Conservation (phyloP, 2,329 filamentous ascomycete species). For the Emydomyces testavorans region DNA sequence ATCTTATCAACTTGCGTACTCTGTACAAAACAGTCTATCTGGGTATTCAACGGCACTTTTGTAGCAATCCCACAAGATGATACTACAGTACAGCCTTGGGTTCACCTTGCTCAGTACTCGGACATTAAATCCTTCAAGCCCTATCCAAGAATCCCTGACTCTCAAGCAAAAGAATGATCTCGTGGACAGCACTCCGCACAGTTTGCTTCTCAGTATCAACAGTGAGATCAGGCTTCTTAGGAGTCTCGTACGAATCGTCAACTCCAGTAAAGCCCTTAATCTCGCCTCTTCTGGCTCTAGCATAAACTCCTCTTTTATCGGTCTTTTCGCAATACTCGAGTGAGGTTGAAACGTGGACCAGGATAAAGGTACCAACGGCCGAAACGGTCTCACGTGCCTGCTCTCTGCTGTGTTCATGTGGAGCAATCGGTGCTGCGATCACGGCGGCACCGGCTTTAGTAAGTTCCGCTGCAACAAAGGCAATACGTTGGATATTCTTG, state of each 20-base stretch:
- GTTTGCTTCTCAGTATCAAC: conserved; percentile 79
- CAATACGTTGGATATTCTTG: conserved; percentile 90
- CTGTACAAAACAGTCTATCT: conserved; percentile 10
- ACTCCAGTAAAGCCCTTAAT: conserved; percentile 98
- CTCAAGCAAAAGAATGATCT: conserved; percentile 90
- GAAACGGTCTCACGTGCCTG: conserved; percentile 67
- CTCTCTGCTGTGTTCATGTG: conserved; percentile 67
- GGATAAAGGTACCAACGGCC: conserved; percentile 81
- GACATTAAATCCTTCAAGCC: conserved; percentile 41
- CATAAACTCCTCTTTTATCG: conserved; percentile 84
- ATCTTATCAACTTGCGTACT: conserved; percentile 1
- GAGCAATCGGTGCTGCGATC: conserved; percentile 91
- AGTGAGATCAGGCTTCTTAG: conserved; percentile 66
- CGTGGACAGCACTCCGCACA: conserved; percentile 86
- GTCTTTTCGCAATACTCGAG: conserved; percentile 92
- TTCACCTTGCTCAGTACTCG: neutral
- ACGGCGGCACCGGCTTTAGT: conserved; percentile 87
- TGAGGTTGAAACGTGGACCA: conserved; percentile 86
- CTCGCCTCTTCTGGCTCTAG: conserved; percentile 69
- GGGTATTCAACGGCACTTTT: conserved; percentile 6
- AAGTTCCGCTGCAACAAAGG: conserved; percentile 89
- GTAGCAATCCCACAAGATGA: neutral
- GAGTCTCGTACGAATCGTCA: conserved; percentile 89
- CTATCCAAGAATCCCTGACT: conserved; percentile 74
- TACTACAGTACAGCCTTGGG: neutral